Percentiles rank a stretch among this genome's conserved stretches.
Evolutionary conservation across 2,329 filamentous ascomycete species (phyloP).

Genomic region (Colletotrichum musae): DNA sequence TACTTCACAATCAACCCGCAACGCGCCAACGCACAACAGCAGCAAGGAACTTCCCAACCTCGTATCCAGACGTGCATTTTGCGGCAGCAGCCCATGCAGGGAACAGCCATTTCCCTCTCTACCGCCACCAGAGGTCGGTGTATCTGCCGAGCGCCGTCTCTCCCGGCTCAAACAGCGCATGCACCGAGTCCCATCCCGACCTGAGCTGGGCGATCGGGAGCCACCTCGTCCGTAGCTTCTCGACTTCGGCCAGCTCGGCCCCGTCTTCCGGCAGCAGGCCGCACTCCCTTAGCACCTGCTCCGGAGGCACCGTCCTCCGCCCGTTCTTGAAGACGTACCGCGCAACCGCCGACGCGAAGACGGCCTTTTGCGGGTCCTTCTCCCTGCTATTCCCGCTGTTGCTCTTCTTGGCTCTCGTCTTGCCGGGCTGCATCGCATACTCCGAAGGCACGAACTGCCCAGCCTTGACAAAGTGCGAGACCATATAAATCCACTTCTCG

Average conservation of each 20-base stretch:
- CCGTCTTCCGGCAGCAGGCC: constrained; percentile 76
- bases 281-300: constrained; percentile 78
- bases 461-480: constrained; percentile 79
- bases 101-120: background rate
- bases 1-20: background rate
- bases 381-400: background rate
- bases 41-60: constrained; percentile 2
- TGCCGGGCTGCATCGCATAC: constrained; percentile 56
- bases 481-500: constrained; percentile 84
- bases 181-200: constrained; percentile 24
- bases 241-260: constrained; percentile 9
- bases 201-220: constrained; percentile 12
- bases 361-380: constrained; percentile 68
- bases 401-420: constrained; percentile 22
- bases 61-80: background rate
- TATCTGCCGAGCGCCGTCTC: constrained; percentile 21
- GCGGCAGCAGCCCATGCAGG: background rate
- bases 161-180: constrained; percentile 20
- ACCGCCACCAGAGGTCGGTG: constrained; percentile 25
- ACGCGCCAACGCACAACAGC: background rate
- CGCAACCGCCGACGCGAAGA: constrained; percentile 79
- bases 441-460: constrained; percentile 68
- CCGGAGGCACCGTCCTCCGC: constrained; percentile 86
- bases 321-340: constrained; percentile 89
- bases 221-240: constrained; percentile 14